Base-by-base conservation (phyloP, 768 basidiomycete species). In the Rhodotorula paludigena region DNA sequence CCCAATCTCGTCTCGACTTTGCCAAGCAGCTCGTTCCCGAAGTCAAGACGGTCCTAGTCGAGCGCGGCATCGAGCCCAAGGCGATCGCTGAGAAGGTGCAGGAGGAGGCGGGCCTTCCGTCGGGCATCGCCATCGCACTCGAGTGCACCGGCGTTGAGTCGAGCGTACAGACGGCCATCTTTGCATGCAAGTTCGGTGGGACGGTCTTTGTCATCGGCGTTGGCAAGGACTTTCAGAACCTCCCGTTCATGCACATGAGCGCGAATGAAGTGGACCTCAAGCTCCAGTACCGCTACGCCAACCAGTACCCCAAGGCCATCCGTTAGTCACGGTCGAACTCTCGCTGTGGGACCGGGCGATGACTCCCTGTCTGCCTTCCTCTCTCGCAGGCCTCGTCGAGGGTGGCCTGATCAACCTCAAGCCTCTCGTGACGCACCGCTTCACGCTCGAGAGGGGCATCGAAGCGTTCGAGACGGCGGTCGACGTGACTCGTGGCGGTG, bases 81-180 rank as follows among this genome's bases (percentile, higher is more conserved):
- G 73, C 76, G 36, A 65, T 74, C 21, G 76, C 79, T 5, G 60
- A 32, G 18, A 70, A 73, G 64, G 73, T 79, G 63, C 78, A 77
- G 57, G 63, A 73, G 53, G 75, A 72, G 5, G 76, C 77, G 4
- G 78, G 77, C 8, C 62, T 74, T 1, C 56, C 69, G 33, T 16
- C n/a, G 11, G 62, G 62, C 12, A 63, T 79, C 12, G 59, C 60
- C 30, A 61, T 79, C 30, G 79, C 79, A 3, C 52, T 81, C 58
- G 80, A 81, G 60, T 81, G 81, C 74, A 80, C 80, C 12, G 80
- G 80, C 12, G 79, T 80, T 28, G 79, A 80, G 73, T 75, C 74
- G 53, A 75, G 74, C 42, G 77, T 81, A 61, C 69, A 77, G 60
- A 75, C 77, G 32, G 79, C 77, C 14, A 77, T 80, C 68, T 79